Conservation (phyloP, 306 rosid species). For the Cucumis hystrix region DNA sequence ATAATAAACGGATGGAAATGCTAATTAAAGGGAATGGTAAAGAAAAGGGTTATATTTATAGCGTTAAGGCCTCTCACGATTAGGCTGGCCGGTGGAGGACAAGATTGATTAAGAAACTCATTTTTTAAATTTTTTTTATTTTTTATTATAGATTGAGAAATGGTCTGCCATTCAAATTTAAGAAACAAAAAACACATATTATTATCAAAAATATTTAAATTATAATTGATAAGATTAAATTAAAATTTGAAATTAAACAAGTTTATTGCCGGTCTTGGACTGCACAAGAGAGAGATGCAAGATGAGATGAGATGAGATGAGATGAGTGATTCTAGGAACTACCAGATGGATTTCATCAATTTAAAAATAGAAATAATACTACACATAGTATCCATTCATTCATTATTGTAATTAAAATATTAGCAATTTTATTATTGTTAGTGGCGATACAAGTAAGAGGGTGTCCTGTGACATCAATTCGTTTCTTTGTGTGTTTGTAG, state of each 20-base stretch:
- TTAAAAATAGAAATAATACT: neutral
- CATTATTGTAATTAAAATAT: neutral
- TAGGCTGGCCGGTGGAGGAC: neutral
- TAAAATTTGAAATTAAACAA: no score
- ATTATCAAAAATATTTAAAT: no score
- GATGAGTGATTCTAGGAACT: neutral
- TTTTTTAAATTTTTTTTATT: neutral
- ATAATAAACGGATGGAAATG: neutral
- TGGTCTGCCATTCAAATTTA: neutral
- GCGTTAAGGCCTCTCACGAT: neutral
- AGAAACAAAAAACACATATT: no score
- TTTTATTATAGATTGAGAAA: neutral
- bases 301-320: neutral
- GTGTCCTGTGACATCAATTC: no score
- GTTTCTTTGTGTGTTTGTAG: no score
- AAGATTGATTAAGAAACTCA: no score
- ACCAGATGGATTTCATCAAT: neutral
- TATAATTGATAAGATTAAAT: no score
- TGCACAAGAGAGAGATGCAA: neutral
- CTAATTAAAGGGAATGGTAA: neutral
- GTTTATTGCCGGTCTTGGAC: neutral
- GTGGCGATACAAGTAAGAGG: neutral
- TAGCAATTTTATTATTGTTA: neutral
- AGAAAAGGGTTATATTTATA: neutral
- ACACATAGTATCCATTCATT: no score